Percentiles rank a stretch among this genome's conserved stretches.
phyloP scores from a whole-genome alignment of 2,329 filamentous ascomycete genomes.

The Monosporascus sp. region DNA sequence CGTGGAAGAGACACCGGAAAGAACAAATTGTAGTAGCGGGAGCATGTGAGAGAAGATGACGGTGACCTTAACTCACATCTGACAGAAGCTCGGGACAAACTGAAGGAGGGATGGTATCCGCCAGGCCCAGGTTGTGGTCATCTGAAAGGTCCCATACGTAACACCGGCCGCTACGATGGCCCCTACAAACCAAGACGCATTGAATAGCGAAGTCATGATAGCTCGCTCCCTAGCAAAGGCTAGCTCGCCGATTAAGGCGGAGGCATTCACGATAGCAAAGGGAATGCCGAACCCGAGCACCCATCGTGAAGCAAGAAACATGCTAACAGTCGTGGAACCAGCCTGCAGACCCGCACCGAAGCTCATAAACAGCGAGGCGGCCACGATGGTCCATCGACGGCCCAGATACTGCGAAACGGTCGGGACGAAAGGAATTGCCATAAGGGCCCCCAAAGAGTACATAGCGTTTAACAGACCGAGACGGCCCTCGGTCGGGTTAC shows the following conservation, averaged over 20 bases:
- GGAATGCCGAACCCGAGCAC: constrained; percentile 38
- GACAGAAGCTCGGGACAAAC: constrained; percentile 16
- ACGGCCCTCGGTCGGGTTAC: constrained; percentile 30
- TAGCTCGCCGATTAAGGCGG: constrained; percentile 46
- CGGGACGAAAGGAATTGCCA: constrained; percentile 35
- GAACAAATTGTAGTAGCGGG: no score
- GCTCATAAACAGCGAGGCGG: constrained; percentile 30
- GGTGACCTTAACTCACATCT: constrained; percentile 4
- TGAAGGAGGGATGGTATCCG: constrained; percentile 37
- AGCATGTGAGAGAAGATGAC: no score
- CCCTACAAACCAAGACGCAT: constrained; percentile 46
- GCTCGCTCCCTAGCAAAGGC: constrained; percentile 49
- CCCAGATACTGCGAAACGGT: constrained; percentile 32
- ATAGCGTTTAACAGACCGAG: constrained; percentile 38
- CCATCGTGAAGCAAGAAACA: constrained; percentile 38
- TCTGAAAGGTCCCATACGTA: constrained; percentile 36
- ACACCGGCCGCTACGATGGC: constrained; percentile 37
- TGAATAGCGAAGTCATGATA: constrained; percentile 48
- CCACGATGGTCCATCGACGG: constrained; percentile 34
- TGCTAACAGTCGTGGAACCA: constrained; percentile 36
- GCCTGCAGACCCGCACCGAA: constrained; percentile 34
- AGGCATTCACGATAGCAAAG: constrained; percentile 30
- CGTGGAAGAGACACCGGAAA: no score
- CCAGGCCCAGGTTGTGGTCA: constrained; percentile 34
- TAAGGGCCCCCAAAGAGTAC: constrained; percentile 37